phyloP scores from a whole-genome alignment of 2,329 filamentous ascomycete genomes.

The Diaporthe batatas region DNA sequence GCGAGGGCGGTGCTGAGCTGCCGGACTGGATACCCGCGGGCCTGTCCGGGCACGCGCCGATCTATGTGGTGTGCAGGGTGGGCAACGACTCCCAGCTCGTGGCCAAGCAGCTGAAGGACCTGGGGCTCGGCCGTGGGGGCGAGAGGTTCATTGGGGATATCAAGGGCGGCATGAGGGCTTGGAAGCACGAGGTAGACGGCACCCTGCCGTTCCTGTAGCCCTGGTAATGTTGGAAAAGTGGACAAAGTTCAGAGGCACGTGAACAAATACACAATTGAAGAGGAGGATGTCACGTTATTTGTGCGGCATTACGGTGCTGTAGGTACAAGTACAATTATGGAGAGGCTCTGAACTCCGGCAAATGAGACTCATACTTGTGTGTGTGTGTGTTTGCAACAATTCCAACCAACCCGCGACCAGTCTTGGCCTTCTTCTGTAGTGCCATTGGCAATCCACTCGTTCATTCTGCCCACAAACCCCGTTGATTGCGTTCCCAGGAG shows the following conservation, averaged over 20 bases:
- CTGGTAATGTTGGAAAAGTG: neutral
- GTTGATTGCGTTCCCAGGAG: neutral
- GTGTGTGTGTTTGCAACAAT: slow-evolving; percentile 29
- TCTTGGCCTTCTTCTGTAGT: no score
- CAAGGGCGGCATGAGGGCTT: slow-evolving; percentile 77
- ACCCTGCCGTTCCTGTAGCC: slow-evolving; percentile 66
- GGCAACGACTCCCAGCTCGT: slow-evolving; percentile 85
- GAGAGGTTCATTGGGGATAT: slow-evolving; percentile 77
- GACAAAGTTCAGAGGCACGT: no score
- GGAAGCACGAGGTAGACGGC: slow-evolving; percentile 76
- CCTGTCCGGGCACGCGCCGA: slow-evolving; percentile 61
- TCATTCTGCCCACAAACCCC: no score
- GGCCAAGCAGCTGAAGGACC: slow-evolving; percentile 73
- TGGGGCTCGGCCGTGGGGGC: slow-evolving; percentile 66
- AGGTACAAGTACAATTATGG: slow-evolving; percentile 43
- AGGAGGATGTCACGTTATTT: slow-evolving; percentile 36
- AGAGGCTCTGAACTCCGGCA: slow-evolving; percentile 50
- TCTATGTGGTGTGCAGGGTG: slow-evolving; percentile 80
- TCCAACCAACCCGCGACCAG: neutral
- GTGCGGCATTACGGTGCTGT: slow-evolving; percentile 12
- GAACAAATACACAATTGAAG: slow-evolving; percentile 5
- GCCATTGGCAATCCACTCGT: neutral
- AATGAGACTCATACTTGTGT: slow-evolving; percentile 41
- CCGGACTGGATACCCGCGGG: slow-evolving; percentile 44
- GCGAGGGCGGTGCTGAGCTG: neutral